Conservation (phyloP, 2,329 filamentous ascomycete species). For the Scortechinia acanthostroma region DNA sequence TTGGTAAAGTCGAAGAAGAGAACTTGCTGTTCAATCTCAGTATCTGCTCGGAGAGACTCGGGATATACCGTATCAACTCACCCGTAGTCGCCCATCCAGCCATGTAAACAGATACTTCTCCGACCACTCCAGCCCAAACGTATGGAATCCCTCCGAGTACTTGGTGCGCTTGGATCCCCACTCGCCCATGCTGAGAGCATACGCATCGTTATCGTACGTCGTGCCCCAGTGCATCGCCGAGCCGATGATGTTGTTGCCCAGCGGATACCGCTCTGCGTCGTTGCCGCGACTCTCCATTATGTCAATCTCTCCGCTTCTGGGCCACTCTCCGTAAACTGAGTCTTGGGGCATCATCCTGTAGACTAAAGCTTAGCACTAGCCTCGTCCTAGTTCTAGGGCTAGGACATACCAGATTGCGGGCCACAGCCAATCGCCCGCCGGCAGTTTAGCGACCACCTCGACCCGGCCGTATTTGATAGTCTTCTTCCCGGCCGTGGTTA, state of each 20-base stretch:
- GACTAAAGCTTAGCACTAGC: too few species aligned
- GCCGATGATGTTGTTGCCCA: slow-evolving; percentile 30
- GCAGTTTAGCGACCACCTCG: too few species aligned
- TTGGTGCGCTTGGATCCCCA: slow-evolving; percentile 23
- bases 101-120: slow-evolving; percentile 44
- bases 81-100: slow-evolving; percentile 35
- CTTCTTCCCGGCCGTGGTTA: too few species aligned
- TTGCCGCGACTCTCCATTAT: slow-evolving; percentile 41
- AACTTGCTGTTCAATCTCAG: background rate
- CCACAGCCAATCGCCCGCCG: too few species aligned
- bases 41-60: slow-evolving; percentile 12
- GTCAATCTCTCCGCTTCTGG: slow-evolving; percentile 42
- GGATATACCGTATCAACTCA: slow-evolving; percentile 15
- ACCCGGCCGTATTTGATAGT: too few species aligned
- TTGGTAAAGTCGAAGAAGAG: too few species aligned
- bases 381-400: too few species aligned
- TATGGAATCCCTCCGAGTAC: slow-evolving; percentile 34
- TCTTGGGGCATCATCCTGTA: slow-evolving; percentile 42
- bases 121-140: slow-evolving; percentile 43
- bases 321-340: slow-evolving; percentile 38
- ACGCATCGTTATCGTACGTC: slow-evolving; percentile 14
- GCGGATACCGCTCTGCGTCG: slow-evolving; percentile 20
- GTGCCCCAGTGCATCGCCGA: slow-evolving; percentile 38
- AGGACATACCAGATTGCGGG: too few species aligned
- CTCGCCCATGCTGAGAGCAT: slow-evolving; percentile 21